These are phyloP conservation scores for Aureobasidium namibiae DNA, from an alignment of 2,329 filamentous ascomycete species.

Conservation along the genomic window DNA sequence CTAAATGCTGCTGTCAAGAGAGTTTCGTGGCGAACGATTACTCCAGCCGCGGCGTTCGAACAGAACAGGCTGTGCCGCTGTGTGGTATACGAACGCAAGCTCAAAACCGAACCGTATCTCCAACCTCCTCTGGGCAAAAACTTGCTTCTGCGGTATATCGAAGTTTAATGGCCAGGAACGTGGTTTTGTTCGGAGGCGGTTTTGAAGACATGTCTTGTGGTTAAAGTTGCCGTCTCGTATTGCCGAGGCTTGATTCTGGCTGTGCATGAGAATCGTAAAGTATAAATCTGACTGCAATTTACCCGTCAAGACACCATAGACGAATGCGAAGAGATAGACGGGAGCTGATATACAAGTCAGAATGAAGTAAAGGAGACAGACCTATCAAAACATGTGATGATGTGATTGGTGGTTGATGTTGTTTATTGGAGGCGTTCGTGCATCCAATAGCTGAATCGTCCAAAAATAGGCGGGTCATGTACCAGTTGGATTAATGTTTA, in stretches of 20 bases:
- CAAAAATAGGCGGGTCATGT: not conserved
- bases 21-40: not conserved
- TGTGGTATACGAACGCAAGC: not conserved
- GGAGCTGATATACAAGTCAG: not conserved
- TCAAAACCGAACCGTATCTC: not conserved
- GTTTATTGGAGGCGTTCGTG: not conserved
- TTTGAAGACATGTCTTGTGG: not conserved
- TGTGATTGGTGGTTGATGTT: not conserved
- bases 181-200: not conserved
- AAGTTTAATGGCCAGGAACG: slow-evolving; percentile 1
- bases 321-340: not conserved
- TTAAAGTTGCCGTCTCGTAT: not conserved
- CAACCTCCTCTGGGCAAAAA: not conserved
- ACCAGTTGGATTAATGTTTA: not conserved
- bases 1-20: not conserved
- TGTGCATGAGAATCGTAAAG: too few species aligned
- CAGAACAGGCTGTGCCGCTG: not conserved
- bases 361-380: not conserved
- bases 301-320: not conserved
- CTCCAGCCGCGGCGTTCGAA: not conserved
- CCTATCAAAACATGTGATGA: not conserved
- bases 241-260: not conserved
- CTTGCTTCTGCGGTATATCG: not conserved
- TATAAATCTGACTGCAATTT: not conserved
- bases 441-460: not conserved